These are phyloP conservation scores for Stygiomarasmius scandens DNA, from an alignment of 1,284 basidiomycete species.

Conservation along the genomic window DNA sequence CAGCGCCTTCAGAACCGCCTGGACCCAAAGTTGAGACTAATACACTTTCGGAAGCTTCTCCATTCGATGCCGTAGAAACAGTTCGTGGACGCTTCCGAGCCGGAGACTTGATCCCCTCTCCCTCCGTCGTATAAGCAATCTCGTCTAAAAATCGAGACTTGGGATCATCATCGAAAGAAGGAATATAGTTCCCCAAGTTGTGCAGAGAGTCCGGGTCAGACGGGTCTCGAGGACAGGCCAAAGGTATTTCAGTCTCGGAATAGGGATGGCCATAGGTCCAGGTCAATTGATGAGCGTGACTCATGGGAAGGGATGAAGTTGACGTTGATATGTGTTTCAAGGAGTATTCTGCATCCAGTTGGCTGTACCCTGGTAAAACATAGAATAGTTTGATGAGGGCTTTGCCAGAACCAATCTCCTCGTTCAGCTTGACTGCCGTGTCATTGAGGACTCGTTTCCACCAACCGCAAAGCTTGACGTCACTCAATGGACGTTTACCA, in stretches of 20 bases:
- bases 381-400: conserved; percentile 55
- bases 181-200: conserved; percentile 77
- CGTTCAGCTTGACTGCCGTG: conserved; percentile 48
- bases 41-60: conserved; percentile 19
- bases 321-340: conserved; percentile 40
- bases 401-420: conserved; percentile 19
- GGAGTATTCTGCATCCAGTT: conserved; percentile 69
- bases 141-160: conserved; percentile 92
- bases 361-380: conserved; percentile 73
- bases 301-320: conserved; percentile 25
- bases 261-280: conserved; percentile 85
- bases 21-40: no score
- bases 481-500: conserved; percentile 78
- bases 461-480: conserved; percentile 87
- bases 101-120: conserved; percentile 62
- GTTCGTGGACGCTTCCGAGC: conserved; percentile 55
- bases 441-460: conserved; percentile 80
- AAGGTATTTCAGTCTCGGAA: conserved; percentile 54
- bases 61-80: conserved; percentile 15
- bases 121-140: conserved; percentile 71
- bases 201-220: conserved; percentile 20
- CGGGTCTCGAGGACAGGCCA: conserved; percentile 53
- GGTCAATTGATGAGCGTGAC: conserved; percentile 21
- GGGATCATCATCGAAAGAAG: conserved; percentile 91
- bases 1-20: conserved; percentile 22